These are phyloP conservation scores for Laburnicola sp. DNA, from an alignment of 2,329 filamentous ascomycete species.

Conservation along the genomic window DNA sequence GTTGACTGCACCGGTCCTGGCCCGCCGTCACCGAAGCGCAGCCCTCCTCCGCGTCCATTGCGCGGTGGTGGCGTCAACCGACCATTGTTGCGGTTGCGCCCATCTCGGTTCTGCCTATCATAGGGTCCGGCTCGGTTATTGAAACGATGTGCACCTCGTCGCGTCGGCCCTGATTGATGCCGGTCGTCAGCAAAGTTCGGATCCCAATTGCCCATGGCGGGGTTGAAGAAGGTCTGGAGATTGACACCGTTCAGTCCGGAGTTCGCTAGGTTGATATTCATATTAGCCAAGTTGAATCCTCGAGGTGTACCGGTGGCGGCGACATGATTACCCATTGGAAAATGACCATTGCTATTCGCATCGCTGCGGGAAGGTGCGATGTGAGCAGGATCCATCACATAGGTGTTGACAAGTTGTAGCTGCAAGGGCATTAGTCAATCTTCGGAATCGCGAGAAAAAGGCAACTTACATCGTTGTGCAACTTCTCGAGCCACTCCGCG, in stretches of 20 bases:
- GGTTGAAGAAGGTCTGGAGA: slow-evolving; percentile 54
- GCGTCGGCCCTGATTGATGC: slow-evolving; percentile 49
- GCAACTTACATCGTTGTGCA: slow-evolving; percentile 79
- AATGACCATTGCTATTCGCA: slow-evolving; percentile 93
- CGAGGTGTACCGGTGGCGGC: slow-evolving; percentile 78
- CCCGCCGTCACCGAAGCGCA: slow-evolving; percentile 75
- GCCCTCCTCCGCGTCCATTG: slow-evolving; percentile 54
- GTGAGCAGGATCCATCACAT: slow-evolving; percentile 90
- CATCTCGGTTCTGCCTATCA: slow-evolving; percentile 45
- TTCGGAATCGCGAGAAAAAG: neutral
- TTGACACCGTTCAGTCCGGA: slow-evolving; percentile 48
- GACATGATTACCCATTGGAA: slow-evolving; percentile 77
- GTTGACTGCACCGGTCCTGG: slow-evolving; percentile 88
- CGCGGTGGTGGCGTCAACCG: slow-evolving; percentile 55
- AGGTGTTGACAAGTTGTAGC: slow-evolving; percentile 89
- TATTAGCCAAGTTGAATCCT: slow-evolving; percentile 83
- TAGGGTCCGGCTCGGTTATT: slow-evolving; percentile 47
- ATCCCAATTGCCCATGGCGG: slow-evolving; percentile 62
- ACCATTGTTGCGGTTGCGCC: slow-evolving; percentile 51
- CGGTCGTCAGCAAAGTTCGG: slow-evolving; percentile 40
- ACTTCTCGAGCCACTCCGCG: slow-evolving; percentile 76
- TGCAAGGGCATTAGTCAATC: slow-evolving; percentile 43
- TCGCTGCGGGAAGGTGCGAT: slow-evolving; percentile 93
- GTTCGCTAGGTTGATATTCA: slow-evolving; percentile 63
- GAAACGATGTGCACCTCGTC: slow-evolving; percentile 45